Evolutionary conservation across 306 rosid genomes (phyloP), one percentile per base, ranked within the genome.

Genomic region (Prunus mira): DNA sequence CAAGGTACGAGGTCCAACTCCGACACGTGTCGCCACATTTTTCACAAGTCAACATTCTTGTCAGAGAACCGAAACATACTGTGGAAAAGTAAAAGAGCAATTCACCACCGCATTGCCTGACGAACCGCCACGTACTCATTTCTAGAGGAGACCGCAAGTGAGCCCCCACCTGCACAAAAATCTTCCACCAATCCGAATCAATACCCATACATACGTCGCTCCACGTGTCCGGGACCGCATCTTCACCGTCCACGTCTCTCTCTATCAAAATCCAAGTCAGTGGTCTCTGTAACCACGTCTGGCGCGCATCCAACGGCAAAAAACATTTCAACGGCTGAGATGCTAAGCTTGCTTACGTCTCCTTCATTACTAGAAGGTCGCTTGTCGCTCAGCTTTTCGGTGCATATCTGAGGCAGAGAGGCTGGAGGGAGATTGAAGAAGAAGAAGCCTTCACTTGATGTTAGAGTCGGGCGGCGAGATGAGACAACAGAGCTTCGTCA

Each of bases 231-330:
- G 3, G 0, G 0, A 12, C 0, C 12, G 3, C 5, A 80, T 92
- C 95, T 41, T 22, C 17, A 3, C 93, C 96, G 92, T 80, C 93
- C 98, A 94, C 96, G 91, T 90, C 84, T 72, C 61, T 12, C 4
- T 55, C 68, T 34, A 2, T 5, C 41, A 79, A 78, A 78, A 76
- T 77, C 84, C 80, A 83, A 82, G 63, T 47, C 82, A 8, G 68
- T 76, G 84, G 86, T 80, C 87, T 84, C 2, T 46, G 2, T 0
- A 3, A 14, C 3, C 81, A 84, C 83, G 86, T 68, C 77, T 88
- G 97, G 88, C 81, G 49, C 58, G 3, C 58, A 83, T 87, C 88
- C 41, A 22, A 66, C 34, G n/a, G 15, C 3, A 4, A 0, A 0
- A 2, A 1, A 0, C 5, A 73, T 4, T 41, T 78, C 86, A 62